Evolutionary conservation across 345 rosid species (phyloP).

Genomic region (Syzygium aqueum): DNA sequence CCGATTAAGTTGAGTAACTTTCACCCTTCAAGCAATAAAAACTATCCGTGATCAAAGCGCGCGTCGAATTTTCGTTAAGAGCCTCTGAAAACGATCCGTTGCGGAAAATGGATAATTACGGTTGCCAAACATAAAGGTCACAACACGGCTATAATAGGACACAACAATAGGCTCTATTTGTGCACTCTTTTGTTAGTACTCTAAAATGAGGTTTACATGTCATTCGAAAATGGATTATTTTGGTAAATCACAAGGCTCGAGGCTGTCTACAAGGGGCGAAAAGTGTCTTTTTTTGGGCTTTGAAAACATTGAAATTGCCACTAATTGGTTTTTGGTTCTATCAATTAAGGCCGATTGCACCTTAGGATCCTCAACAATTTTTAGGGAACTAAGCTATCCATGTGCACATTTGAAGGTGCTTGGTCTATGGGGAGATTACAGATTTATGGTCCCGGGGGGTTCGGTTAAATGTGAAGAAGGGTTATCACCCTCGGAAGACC

Average conservation of each 20-base stretch:
- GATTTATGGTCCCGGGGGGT: background rate
- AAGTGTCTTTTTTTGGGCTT: background rate
- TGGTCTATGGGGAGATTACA: too few relatives aligned
- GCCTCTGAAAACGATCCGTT: fast-evolving
- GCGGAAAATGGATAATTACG: background rate
- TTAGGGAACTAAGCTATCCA: background rate
- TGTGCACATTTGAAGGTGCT: background rate
- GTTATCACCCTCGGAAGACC: fast-evolving
- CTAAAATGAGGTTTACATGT: background rate
- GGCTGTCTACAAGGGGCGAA: background rate
- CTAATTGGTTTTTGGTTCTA: background rate
- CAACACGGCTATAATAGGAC: fast-evolving
- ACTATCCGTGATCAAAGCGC: fast-evolving
- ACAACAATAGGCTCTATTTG: background rate
- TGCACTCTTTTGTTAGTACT: fast-evolving
- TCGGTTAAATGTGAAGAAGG: background rate
- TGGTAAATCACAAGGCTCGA: background rate
- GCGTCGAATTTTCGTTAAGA: fast-evolving
- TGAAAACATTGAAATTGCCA: background rate
- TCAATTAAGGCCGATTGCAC: background rate
- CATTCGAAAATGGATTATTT: background rate
- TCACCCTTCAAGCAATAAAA: background rate
- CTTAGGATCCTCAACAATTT: background rate
- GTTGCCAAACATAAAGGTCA: background rate
- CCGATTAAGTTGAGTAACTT: background rate